These are phyloP conservation scores for Rhamnella rubrinervis DNA, from an alignment of 331 rosid species.

Conservation along the genomic window DNA sequence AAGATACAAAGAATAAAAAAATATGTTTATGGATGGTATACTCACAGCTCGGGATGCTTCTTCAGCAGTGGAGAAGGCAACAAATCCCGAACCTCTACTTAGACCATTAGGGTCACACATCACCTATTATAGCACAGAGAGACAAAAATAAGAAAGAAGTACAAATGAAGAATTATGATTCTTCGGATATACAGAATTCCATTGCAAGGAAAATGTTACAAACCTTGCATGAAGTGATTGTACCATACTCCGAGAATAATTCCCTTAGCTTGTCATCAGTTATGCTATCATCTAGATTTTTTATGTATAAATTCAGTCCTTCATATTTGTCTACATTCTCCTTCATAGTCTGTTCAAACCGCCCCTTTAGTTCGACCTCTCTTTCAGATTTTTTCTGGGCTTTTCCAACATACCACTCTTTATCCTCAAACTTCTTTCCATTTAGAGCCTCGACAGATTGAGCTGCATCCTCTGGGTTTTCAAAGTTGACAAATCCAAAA, in stretches of 20 bases:
- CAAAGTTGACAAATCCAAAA: conserved; percentile 43
- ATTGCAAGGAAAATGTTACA: conserved; percentile 2
- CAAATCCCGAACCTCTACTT: conserved; percentile 62
- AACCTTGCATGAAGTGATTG: conserved; percentile 38
- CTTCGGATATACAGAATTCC: neutral
- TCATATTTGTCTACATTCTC: conserved; percentile 31
- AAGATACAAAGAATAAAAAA: neutral
- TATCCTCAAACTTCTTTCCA: conserved; percentile 31
- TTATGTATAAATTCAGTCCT: conserved; percentile 32
- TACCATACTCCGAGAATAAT: conserved; percentile 26
- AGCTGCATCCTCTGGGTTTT: conserved; percentile 29
- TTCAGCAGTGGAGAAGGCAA: conserved; percentile 54
- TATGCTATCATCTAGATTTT: conserved; percentile 35
- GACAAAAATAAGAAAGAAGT: neutral
- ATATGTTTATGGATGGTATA: neutral
- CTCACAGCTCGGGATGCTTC: conserved; percentile 59
- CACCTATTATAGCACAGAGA: conserved; percentile 29
- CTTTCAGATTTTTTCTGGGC: conserved; percentile 34
- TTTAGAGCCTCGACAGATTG: conserved; percentile 27
- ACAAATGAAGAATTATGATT: neutral
- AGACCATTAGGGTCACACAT: conserved; percentile 56
- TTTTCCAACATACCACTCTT: conserved; percentile 37
- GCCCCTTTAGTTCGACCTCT: conserved; percentile 30
- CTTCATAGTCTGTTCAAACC: conserved; percentile 27
- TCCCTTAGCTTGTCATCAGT: conserved; percentile 28